Percentiles rank a stretch among this genome's conserved stretches.
phyloP scores from a whole-genome alignment of 805 yeast genomes.

The Debaryomyces castellii region DNA sequence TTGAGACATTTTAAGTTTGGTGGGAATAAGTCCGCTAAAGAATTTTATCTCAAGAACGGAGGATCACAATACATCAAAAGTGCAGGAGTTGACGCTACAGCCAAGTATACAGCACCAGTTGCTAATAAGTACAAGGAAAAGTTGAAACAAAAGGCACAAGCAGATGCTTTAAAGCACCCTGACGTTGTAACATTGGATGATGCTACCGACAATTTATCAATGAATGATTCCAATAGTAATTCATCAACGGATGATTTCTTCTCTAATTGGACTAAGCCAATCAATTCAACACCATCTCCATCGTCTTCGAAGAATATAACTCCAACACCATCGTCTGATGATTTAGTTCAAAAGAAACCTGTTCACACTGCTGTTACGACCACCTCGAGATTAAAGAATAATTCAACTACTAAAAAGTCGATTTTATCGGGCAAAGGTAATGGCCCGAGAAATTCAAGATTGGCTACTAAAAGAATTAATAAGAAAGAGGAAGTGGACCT shows the following conservation, averaged over 20 bases:
- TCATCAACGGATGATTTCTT: slow-evolving; percentile 81
- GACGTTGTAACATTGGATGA: slow-evolving; percentile 67
- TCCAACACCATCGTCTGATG: slow-evolving; percentile 41
- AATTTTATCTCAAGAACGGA: slow-evolving; percentile 79
- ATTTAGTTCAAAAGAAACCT: slow-evolving; percentile 26
- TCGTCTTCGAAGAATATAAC: slow-evolving; percentile 45
- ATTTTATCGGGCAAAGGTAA: slow-evolving; percentile 53
- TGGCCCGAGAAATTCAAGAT: slow-evolving; percentile 53
- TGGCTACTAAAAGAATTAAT: slow-evolving; percentile 49
- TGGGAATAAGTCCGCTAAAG: slow-evolving; percentile 85
- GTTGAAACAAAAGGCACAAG: slow-evolving; percentile 62
- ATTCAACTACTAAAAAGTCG: slow-evolving; percentile 25
- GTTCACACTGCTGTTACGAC: slow-evolving; percentile 15
- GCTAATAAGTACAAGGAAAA: slow-evolving; percentile 84
- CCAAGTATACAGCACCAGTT: slow-evolving; percentile 76
- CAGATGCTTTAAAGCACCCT: slow-evolving; percentile 73
- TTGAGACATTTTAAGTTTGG: slow-evolving; percentile 91
- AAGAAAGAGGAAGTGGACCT: slow-evolving; percentile 51
- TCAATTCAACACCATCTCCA: slow-evolving; percentile 52
- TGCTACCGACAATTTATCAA: slow-evolving; percentile 23
- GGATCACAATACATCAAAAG: slow-evolving; percentile 66
- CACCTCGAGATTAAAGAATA: slow-evolving; percentile 14
- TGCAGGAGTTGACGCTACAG: slow-evolving; percentile 56
- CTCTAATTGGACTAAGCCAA: slow-evolving; percentile 87
- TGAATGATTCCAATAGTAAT: slow-evolving; percentile 30